Conservation (phyloP, 2,329 filamentous ascomycete species). For the Pochonia chlamydosporia region DNA sequence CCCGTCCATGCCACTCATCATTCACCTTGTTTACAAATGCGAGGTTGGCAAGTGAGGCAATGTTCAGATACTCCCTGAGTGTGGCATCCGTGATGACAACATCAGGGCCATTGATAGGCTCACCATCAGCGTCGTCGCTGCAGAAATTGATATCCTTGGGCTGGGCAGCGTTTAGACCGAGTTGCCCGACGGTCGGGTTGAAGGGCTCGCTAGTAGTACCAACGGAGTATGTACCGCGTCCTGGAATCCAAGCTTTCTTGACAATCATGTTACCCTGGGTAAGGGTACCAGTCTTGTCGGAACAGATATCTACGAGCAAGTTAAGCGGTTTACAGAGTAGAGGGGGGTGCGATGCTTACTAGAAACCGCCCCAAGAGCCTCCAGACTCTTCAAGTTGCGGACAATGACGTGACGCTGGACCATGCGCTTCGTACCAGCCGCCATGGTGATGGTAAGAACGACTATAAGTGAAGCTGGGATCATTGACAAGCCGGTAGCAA, state of each 20-base stretch:
- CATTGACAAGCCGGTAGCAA: constrained; percentile 43
- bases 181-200: constrained; percentile 47
- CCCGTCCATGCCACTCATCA: constrained; percentile 55
- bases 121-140: constrained; percentile 20
- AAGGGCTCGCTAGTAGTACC: constrained; percentile 47
- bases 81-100: constrained; percentile 38
- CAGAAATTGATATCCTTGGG: constrained; percentile 29
- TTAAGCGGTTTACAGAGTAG: constrained; percentile 13
- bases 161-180: constrained; percentile 32
- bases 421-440: constrained; percentile 49
- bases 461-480: constrained; percentile 43
- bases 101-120: constrained; percentile 18
- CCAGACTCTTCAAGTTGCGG: constrained; percentile 43
- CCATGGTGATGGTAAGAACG: constrained; percentile 56
- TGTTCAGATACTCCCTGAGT: constrained; percentile 52
- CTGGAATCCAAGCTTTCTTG: constrained; percentile 46
- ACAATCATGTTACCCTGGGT: constrained; percentile 50
- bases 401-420: constrained; percentile 47
- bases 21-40: constrained; percentile 53
- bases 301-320: constrained; percentile 40
- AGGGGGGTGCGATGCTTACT: constrained; percentile 21
- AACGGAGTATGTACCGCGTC: constrained; percentile 40
- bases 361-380: constrained; percentile 49
- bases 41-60: constrained; percentile 61
- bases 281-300: constrained; percentile 52